These are phyloP conservation scores for Intubia oerlemansii DNA, from an alignment of 2,329 filamentous ascomycete genomes.

Conservation along the genomic window DNA sequence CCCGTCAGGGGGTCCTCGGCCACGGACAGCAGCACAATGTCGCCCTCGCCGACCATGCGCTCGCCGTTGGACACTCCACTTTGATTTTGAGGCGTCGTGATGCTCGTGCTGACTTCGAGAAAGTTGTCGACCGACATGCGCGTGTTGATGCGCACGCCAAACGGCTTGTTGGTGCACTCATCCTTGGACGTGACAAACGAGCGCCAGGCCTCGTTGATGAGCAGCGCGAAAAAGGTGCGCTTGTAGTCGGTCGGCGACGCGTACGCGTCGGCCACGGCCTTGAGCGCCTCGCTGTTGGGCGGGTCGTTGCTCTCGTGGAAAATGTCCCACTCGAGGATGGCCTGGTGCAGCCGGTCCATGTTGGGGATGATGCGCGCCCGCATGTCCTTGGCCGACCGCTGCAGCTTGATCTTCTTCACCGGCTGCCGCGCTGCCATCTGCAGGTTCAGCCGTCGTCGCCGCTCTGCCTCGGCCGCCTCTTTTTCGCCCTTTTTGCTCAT, in stretches of 20 bases:
- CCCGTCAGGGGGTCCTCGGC: constrained; percentile 47
- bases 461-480: constrained; percentile 24
- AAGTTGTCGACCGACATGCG: constrained; percentile 84
- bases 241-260: constrained; percentile 60
- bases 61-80: constrained; percentile 26
- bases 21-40: constrained; percentile 72
- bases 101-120: constrained; percentile 70
- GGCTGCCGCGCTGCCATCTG: constrained; percentile 33
- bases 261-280: constrained; percentile 59
- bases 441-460: constrained; percentile 26
- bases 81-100: constrained; percentile 34
- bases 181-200: constrained; percentile 79
- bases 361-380: constrained; percentile 79
- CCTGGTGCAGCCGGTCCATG: constrained; percentile 64
- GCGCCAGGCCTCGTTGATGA: constrained; percentile 90
- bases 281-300: constrained; percentile 53
- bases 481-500: constrained; percentile 25
- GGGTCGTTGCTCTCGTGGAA: constrained; percentile 79
- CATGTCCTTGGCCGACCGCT: constrained; percentile 79
- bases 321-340: constrained; percentile 84
- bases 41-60: constrained; percentile 46
- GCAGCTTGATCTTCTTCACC: constrained; percentile 62
- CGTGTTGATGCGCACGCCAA: constrained; percentile 73
- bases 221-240: constrained; percentile 69
- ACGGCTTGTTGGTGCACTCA: constrained; percentile 58